These are phyloP conservation scores for Yamadazyma mexicana DNA, from an alignment of 1,139 yeast species.

Conservation along the genomic window DNA sequence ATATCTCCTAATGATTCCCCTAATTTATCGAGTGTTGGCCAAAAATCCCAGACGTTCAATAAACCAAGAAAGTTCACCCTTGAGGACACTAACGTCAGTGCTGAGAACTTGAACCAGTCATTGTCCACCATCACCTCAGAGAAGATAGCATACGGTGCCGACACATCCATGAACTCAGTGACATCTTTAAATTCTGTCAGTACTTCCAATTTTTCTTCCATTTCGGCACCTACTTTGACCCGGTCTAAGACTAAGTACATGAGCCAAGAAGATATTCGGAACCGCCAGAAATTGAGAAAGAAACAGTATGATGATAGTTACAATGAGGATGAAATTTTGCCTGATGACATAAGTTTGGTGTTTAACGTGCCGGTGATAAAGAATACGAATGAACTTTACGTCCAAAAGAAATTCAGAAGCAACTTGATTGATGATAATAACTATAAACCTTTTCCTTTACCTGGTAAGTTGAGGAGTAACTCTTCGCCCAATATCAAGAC, in stretches of 20 bases:
- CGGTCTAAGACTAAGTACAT: constrained; percentile 39
- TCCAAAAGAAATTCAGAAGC: constrained; percentile 22
- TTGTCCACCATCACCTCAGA: constrained; percentile 15
- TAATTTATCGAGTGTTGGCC: constrained; percentile 6
- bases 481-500: constrained; percentile 16
- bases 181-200: constrained; percentile 2
- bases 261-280: constrained; percentile 38
- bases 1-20: constrained; percentile 28
- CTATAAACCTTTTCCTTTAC: constrained; percentile 39
- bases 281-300: constrained; percentile 39
- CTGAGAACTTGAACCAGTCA: constrained; percentile 8
- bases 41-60: constrained; percentile 11
- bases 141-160: neutral
- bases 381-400: constrained; percentile 36
- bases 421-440: constrained; percentile 31
- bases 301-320: constrained; percentile 46
- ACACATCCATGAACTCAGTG: constrained; percentile 1
- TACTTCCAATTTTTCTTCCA: constrained; percentile 1
- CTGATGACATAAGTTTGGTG: constrained; percentile 40
- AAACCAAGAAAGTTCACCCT: constrained; percentile 4
- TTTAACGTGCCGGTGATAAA: constrained; percentile 48
- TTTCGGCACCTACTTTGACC: constrained; percentile 19
- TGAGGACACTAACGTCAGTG: constrained; percentile 1
- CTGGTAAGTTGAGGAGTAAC: constrained; percentile 28
- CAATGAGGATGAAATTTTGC: constrained; percentile 42